Evolutionary conservation across 306 rosid species (phyloP), one percentile per base, ranked within the genome.

Genomic region (Quercus dentata): DNA sequence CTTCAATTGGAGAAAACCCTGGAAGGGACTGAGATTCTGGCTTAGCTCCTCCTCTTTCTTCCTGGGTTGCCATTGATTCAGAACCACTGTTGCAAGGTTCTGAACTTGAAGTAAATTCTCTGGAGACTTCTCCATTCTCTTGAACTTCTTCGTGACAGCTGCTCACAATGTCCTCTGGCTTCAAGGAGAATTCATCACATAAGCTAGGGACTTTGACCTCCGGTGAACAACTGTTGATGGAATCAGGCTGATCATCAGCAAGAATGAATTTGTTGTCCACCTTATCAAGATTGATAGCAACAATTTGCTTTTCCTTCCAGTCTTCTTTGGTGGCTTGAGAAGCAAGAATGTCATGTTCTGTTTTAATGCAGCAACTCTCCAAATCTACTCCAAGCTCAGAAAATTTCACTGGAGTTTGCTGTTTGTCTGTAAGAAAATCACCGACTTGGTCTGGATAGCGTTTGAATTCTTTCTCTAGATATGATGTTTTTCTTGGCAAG

Each of bases 71-170:
- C 46, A 54, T 85, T 18, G 69, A 75, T 59, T 80, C 85, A 74
- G 72, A 64, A 77, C 78, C 72, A 69, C 76, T 46, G 28, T 77
- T 69, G 21, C 67, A 25, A 76, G 64, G 77, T 85, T 84, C 86
- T 55, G 75, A 46, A 73, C 75, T 65, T 10, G 75, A 74, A 74
- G 86, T 65, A 77, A 71, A 79, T 71, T 74, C 88, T 74, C 74
- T 71, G 27, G 70, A 15, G 54, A 51, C 86, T 51, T 54, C 79
- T 77, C 57, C 81, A 62, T 72, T 82, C 57, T 63, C 59, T 5
- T 75, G 61, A 84, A 76, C 82, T 83, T 85, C 91, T 79, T 80
- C 88, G 21, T 71, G 65, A 73, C 71, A 63, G 61, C 57, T 80
- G 84, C 79, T 78, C 69, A 58, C 56, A 67, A 25, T 63, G 58